A percentile compares a stretch with the other conserved stretches of the same genome.
Evolutionary conservation across 2,329 filamentous ascomycete genomes (phyloP).

Genomic region (Xylaria sp.): DNA sequence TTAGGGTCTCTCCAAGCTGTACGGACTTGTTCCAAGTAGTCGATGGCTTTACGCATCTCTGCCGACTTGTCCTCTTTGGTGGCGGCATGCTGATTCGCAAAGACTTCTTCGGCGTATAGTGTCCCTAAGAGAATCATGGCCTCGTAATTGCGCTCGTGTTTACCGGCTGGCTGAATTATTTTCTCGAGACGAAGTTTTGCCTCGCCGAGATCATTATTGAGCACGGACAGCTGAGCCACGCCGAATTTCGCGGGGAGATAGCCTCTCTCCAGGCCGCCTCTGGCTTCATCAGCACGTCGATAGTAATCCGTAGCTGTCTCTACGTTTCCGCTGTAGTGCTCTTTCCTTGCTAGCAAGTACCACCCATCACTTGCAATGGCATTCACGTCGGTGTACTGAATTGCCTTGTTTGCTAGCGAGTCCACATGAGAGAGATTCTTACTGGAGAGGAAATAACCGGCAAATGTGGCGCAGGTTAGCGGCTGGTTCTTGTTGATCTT

Average conservation of each 20-base stretch:
- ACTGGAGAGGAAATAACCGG: conserved; percentile 86
- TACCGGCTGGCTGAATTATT: conserved; percentile 86
- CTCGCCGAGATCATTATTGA: conserved; percentile 86
- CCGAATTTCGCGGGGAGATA: conserved; percentile 96
- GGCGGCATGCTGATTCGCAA: conserved; percentile 76
- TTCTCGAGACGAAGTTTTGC: conserved; percentile 95
- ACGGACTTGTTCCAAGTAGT: conserved; percentile 84
- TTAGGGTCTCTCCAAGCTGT: conserved; percentile 93
- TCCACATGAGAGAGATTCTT: conserved; percentile 86
- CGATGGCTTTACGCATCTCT: conserved; percentile 87
- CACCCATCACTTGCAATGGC: conserved; percentile 97
- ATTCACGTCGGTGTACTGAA: conserved; percentile 95
- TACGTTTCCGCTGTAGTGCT: conserved; percentile 82
- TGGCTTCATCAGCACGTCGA: conserved; percentile 87
- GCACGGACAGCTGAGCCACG: conserved; percentile 85
- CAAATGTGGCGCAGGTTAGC: conserved; percentile 89
- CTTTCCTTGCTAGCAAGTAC: conserved; percentile 92
- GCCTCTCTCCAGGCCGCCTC: conserved; percentile 89
- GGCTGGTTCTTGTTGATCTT: conserved; percentile 93
- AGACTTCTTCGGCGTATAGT: conserved; percentile 93
- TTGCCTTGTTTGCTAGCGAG: conserved; percentile 87
- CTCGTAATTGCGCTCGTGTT: conserved; percentile 70
- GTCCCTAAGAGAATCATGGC: conserved; percentile 93
- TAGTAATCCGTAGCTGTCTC: conserved; percentile 87
- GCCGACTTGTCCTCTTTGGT: conserved; percentile 87